Percentiles rank a stretch among this genome's conserved stretches.
Evolutionary conservation across 768 basidiomycete genomes (phyloP).

Genomic region (Nidula microcarpa): DNA sequence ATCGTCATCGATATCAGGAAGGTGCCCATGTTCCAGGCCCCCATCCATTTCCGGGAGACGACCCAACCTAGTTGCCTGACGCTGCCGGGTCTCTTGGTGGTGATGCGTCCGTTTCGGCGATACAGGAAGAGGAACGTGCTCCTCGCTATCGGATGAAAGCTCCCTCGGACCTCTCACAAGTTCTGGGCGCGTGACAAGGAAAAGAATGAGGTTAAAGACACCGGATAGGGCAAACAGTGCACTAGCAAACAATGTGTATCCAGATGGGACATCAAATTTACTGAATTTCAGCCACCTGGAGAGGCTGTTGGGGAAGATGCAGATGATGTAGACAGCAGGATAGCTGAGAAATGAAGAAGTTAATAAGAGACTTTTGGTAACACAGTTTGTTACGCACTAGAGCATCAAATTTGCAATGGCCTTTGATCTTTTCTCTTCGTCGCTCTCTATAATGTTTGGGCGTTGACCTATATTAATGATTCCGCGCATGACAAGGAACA

Average conservation of each 20-base stretch:
- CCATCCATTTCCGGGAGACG: no score
- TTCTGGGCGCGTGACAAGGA: conserved; percentile 22
- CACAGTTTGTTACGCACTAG: conserved; percentile 30
- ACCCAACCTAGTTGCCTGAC: no score
- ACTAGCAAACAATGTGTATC: conserved; percentile 32
- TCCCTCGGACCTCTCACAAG: conserved; percentile 15
- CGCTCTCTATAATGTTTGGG: conserved; percentile 13
- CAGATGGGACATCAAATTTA: conserved; percentile 22
- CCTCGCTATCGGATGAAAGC: no score
- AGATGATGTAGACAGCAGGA: conserved; percentile 39
- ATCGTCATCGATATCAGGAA: no score
- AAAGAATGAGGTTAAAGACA: conserved; percentile 39
- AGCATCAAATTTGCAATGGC: conserved; percentile 40
- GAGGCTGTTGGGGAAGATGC: conserved; percentile 36
- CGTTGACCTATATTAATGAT: conserved; percentile 28
- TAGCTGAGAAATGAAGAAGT: conserved; percentile 24
- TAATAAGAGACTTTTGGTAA: not conserved
- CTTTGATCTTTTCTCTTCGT: conserved; percentile 19
- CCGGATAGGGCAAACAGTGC: conserved; percentile 41
- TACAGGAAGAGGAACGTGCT: no score
- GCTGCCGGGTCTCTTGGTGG: no score
- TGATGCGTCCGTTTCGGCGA: no score
- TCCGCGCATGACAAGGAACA: conserved; percentile 38
- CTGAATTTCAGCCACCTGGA: conserved; percentile 35
- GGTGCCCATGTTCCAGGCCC: no score